These are phyloP conservation scores for Retiboletus fuscus DNA, from an alignment of 1,284 basidiomycete genomes.

Conservation along the genomic window DNA sequence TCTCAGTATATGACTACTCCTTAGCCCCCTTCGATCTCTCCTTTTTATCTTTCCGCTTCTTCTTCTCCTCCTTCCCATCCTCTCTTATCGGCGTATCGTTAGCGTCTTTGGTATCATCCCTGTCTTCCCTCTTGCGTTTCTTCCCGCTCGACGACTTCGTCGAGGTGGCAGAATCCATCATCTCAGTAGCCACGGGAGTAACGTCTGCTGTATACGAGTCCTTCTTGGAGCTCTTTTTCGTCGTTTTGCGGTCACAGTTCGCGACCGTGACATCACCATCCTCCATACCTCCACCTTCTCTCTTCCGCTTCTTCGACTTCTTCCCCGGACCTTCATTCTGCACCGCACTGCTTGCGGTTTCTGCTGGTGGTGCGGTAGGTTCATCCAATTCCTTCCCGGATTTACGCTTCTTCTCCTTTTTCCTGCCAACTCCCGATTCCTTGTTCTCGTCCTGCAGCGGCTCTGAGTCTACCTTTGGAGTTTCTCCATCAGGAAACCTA, in stretches of 20 bases:
- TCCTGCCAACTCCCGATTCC: constrained; percentile 20
- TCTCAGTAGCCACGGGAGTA: not conserved
- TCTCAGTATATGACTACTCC: constrained; percentile 11
- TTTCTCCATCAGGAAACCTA: constrained; percentile 8
- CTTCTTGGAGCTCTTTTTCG: constrained; percentile 42
- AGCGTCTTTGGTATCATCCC: constrained; percentile 6
- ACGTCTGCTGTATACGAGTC: constrained; percentile 10
- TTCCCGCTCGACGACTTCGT: constrained; percentile 20
- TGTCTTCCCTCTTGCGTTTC: constrained; percentile 40
- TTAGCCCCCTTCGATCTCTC: constrained; percentile 12
- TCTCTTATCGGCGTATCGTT: constrained; percentile 24
- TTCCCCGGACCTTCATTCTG: constrained; percentile 22
- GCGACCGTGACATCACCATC: constrained; percentile 18
- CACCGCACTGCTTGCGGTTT: not conserved
- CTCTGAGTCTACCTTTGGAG: constrained; percentile 12
- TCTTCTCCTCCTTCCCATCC: constrained; percentile 43
- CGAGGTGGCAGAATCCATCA: constrained; percentile 11
- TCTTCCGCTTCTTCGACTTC: constrained; percentile 43
- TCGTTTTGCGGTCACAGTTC: constrained; percentile 45
- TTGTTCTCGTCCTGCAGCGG: not conserved
- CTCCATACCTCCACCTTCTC: constrained; percentile 21
- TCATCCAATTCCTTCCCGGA: constrained; percentile 17
- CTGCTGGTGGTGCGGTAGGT: not conserved
- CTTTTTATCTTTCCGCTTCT: constrained; percentile 40
- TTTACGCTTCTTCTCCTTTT: constrained; percentile 27